phyloP scores from a whole-genome alignment of 352 stramenopile species.

The Pythium plurisporium region DNA sequence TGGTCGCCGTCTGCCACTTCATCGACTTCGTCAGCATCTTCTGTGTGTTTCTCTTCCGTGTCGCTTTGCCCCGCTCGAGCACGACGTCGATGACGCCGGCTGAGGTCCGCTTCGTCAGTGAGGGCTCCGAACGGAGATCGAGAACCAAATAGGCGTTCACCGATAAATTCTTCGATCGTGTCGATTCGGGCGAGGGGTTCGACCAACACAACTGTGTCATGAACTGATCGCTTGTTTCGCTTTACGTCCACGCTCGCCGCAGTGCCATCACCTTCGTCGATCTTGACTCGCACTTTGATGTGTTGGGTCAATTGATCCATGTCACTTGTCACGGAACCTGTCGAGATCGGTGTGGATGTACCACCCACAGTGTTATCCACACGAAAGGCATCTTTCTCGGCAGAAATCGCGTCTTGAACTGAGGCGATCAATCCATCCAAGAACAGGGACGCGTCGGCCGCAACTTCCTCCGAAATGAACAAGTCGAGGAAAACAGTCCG shows the following conservation, averaged over 20 bases:
- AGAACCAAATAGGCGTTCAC: conserved; percentile 56
- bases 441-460: conserved; percentile 7
- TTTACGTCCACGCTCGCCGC: conserved; percentile 19
- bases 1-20: too few species aligned
- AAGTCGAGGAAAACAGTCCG: conserved; percentile 34
- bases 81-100: conserved; percentile 11
- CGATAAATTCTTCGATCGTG: conserved; percentile 76
- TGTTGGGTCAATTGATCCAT: conserved; percentile 67
- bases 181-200: conserved; percentile 71
- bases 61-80: not conserved
- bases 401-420: conserved; percentile 58
- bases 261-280: conserved; percentile 35
- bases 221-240: conserved; percentile 35
- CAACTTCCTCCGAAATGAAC: conserved; percentile 6
- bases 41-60: conserved; percentile 2
- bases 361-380: conserved; percentile 15
- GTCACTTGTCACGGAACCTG: conserved; percentile 31
- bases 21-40: not conserved
- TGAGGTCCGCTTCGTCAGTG: conserved; percentile 6
- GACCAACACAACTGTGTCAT: conserved; percentile 70
- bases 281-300: conserved; percentile 64
- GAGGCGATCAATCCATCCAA: conserved; percentile 31
- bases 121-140: conserved; percentile 35
- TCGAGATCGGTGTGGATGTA: conserved; percentile 3
- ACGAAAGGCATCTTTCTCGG: conserved; percentile 54